phyloP scores from a whole-genome alignment of 208 protist species.

The Trypanosomatidae sp. region DNA sequence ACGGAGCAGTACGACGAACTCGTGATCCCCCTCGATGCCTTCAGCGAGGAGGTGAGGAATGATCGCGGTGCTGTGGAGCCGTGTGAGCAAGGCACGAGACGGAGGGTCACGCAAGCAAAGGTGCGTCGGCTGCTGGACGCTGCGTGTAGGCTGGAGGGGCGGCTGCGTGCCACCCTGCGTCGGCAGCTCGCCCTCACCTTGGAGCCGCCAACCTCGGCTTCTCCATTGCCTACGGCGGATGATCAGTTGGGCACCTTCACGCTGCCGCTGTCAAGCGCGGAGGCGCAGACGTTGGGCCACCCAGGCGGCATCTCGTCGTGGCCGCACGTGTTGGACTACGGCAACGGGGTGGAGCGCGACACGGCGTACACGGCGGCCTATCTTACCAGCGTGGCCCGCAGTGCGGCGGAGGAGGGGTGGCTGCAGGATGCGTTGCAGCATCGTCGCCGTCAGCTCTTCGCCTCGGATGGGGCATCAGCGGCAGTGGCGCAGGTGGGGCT shows the following conservation, averaged over 20 bases:
- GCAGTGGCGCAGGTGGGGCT: too few relatives aligned
- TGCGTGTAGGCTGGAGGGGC: slow-evolving; percentile 13
- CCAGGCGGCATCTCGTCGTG: slow-evolving; percentile 54
- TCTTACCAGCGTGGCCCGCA: slow-evolving; percentile 37
- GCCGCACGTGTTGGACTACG: slow-evolving; percentile 44
- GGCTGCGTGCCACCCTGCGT: slow-evolving; percentile 23
- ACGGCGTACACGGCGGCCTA: slow-evolving; percentile 46
- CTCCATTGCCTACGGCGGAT: not conserved
- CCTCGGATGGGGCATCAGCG: not conserved
- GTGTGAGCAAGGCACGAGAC: not conserved
- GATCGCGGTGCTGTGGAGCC: too few relatives aligned
- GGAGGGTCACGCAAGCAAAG: not conserved
- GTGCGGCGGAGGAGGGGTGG: slow-evolving; percentile 41
- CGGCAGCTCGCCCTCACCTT: too few relatives aligned
- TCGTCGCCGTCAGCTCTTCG: slow-evolving; percentile 8
- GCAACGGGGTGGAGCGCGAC: slow-evolving; percentile 52
- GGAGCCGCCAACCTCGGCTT: too few relatives aligned
- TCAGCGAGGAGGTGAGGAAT: not conserved
- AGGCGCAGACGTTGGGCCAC: slow-evolving; percentile 22
- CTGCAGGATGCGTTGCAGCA: slow-evolving; percentile 16
- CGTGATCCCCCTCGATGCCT: slow-evolving; percentile 42
- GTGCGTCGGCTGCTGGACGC: slow-evolving; percentile 4
- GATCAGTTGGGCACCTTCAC: not conserved
- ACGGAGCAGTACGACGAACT: slow-evolving; percentile 88
- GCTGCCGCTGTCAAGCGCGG: slow-evolving; percentile 7